Percentiles rank a stretch among this genome's conserved stretches.
phyloP scores from a whole-genome alignment of 1,284 basidiomycete genomes.

The Blastosporella zonata region DNA sequence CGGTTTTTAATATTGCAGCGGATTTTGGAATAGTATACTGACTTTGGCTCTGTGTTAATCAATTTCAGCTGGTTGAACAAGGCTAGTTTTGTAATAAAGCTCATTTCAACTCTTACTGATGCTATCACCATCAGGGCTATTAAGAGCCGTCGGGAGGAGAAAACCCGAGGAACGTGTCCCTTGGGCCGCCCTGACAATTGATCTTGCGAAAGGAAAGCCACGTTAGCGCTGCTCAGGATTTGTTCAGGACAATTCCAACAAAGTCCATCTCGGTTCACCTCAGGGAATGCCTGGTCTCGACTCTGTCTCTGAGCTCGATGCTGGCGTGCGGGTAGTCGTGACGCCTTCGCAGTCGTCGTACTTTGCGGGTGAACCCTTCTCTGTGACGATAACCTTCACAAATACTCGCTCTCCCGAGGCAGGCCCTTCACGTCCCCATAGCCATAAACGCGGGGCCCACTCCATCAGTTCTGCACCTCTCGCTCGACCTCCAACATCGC shows the following conservation, averaged over 20 bases:
- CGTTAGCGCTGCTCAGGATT: neutral
- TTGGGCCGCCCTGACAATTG: neutral
- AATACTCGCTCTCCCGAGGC: slow-evolving; percentile 66
- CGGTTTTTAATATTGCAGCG: too few relatives aligned
- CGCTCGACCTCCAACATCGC: slow-evolving; percentile 73
- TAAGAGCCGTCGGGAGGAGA: too few relatives aligned
- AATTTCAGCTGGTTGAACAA: too few relatives aligned
- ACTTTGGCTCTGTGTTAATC: too few relatives aligned
- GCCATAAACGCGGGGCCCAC: slow-evolving; percentile 66
- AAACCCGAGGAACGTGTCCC: neutral
- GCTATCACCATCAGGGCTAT: too few relatives aligned
- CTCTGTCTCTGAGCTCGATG: slow-evolving; percentile 9
- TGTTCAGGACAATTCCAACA: neutral
- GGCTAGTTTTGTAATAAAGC: too few relatives aligned
- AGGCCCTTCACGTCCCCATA: slow-evolving; percentile 31
- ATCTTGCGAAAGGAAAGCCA: neutral
- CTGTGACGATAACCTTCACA: slow-evolving; percentile 83
- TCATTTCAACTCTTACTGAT: too few relatives aligned
- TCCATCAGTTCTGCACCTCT: slow-evolving; percentile 75
- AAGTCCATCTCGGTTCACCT: neutral
- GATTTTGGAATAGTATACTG: too few relatives aligned
- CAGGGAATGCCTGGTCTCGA: slow-evolving; percentile 17
- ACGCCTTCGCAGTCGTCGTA: slow-evolving; percentile 84
- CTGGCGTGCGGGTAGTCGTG: slow-evolving; percentile 57
- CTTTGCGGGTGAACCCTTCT: slow-evolving; percentile 89